Percentiles rank a stretch among this genome's conserved stretches.
Evolutionary conservation across 164 flowering plant species (phyloP).

Genomic region (Dillenia suffruticosa): DNA sequence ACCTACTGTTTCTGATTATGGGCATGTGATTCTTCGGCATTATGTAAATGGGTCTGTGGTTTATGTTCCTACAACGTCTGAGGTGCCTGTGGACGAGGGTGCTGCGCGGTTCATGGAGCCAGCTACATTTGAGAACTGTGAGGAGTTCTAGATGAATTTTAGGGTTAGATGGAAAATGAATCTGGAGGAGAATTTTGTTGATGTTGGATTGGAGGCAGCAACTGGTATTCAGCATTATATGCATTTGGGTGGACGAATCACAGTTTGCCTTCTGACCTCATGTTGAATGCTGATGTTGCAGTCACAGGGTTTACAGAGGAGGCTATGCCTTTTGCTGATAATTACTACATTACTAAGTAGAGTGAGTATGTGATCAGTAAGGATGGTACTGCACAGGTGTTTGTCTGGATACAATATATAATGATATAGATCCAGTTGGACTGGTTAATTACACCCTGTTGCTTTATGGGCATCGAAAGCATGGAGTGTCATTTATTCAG

Average conservation of each 20-base stretch:
- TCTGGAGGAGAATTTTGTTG: slow-evolving; percentile 38
- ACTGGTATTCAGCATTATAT: slow-evolving; percentile 55
- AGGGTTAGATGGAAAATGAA: slow-evolving; percentile 78
- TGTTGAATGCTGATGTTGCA: slow-evolving; percentile 77
- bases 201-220: slow-evolving; percentile 84
- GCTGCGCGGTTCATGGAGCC: slow-evolving; percentile 25
- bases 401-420: slow-evolving; percentile 79
- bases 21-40: slow-evolving; percentile 47
- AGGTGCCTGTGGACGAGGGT: slow-evolving; percentile 16
- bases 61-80: slow-evolving; percentile 15
- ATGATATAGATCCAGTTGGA: slow-evolving; percentile 39
- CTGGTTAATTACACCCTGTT: slow-evolving; percentile 61
- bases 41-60: slow-evolving; percentile 7
- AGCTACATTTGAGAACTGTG: slow-evolving; percentile 86
- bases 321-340: slow-evolving; percentile 78
- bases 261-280: slow-evolving; percentile 30
- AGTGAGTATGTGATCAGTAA: slow-evolving; percentile 67
- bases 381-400: slow-evolving; percentile 74
- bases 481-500: slow-evolving; percentile 83
- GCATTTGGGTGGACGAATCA: slow-evolving; percentile 95
- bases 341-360: slow-evolving; percentile 68
- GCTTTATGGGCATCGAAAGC: slow-evolving; percentile 85
- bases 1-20: slow-evolving; percentile 68
- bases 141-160: slow-evolving; percentile 44
- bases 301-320: slow-evolving; percentile 83